Base-by-base conservation (phyloP, 371 early-diverging fungal genomes). In the Phascolomyces articulosus region DNA sequence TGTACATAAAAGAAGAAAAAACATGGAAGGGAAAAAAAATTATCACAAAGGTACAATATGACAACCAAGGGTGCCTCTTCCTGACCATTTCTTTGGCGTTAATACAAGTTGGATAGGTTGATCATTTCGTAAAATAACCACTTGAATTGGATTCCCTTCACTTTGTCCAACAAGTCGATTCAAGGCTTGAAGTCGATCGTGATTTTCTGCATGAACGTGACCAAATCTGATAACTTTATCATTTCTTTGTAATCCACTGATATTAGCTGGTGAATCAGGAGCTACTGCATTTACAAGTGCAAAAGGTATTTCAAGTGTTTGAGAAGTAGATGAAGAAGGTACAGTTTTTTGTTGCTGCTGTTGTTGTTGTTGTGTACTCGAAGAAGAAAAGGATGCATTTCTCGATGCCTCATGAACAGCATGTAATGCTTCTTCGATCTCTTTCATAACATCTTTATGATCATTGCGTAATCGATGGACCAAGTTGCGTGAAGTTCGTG, bases 211-310 rank as follows among this genome's bases (percentile, higher is more conserved):
- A 63, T 85, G 71, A 18, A 90, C 60, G 2, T 65, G 40, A 8
- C 91, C 92, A 72, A 92, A 90, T 23, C 65, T 61, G n/a, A 89
- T 27, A n/a, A 95, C 79, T 40, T 65, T 65, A 72, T 95, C 93
- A 26, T 80, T 83, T 51, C 84, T 74, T 20, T 73, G 65, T 27
- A 93, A 68, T 0, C 92, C 92, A 2, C 92, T 91, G 27, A 69
- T 77, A 18, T 68, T 66, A 0, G 95, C 94, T 7, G 96, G 96
- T 3, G 94, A 93, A 60, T 89, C 90, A 0, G 90, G 91, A 24
- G 92, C 91, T 4, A 96, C 93, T 0, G 84, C 86, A 67, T 91
- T 90, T n/a, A 96, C 87, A 3, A 83, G 71, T 2, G 95, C 95
- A 79, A 95, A 93, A 7, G 95, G 87, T 54, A 51, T 60, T 40